Conservation (phyloP, 805 yeast species). For the Kazachstania viticola region DNA sequence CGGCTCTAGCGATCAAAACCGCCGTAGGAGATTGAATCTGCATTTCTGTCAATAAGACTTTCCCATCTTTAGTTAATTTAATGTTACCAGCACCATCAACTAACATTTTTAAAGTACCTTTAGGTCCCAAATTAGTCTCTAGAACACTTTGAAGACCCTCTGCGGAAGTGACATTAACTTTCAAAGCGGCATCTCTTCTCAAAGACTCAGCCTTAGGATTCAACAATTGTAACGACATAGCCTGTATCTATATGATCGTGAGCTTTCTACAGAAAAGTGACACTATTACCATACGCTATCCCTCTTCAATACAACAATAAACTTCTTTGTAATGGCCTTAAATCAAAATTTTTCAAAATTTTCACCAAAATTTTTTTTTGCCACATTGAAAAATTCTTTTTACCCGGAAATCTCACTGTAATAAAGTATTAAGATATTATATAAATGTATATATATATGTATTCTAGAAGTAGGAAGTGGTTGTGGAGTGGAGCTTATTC, state of each 20-base stretch:
- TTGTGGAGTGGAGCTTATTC: conserved; percentile 3
- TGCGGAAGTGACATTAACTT: conserved; percentile 92
- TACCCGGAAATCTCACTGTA: too few relatives aligned
- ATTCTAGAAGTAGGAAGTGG: neutral
- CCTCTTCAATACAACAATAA: too few relatives aligned
- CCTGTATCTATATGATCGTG: too few relatives aligned
- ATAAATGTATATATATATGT: neutral
- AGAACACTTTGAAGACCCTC: conserved; percentile 91
- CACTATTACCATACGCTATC: too few relatives aligned
- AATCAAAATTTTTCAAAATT: too few relatives aligned
- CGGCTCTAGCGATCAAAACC: conserved; percentile 89
- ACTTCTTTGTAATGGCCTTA: too few relatives aligned
- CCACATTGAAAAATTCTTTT: too few relatives aligned
- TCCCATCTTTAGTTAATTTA: conserved; percentile 94
- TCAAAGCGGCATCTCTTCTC: conserved; percentile 87
- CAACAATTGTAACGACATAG: conserved; percentile 71
- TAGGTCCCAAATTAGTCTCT: conserved; percentile 89
- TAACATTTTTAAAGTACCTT: conserved; percentile 90
- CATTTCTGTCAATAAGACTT: conserved; percentile 88
- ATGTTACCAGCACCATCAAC: conserved; percentile 96
- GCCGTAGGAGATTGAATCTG: conserved; percentile 91
- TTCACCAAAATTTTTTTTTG: too few relatives aligned
- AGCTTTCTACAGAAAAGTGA: too few relatives aligned
- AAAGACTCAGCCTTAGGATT: conserved; percentile 98
- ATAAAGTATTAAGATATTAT: too few relatives aligned